Evolutionary conservation across 805 yeast species (phyloP), one percentile per base, ranked within the genome.

Genomic region (Candida qinlingensis): DNA sequence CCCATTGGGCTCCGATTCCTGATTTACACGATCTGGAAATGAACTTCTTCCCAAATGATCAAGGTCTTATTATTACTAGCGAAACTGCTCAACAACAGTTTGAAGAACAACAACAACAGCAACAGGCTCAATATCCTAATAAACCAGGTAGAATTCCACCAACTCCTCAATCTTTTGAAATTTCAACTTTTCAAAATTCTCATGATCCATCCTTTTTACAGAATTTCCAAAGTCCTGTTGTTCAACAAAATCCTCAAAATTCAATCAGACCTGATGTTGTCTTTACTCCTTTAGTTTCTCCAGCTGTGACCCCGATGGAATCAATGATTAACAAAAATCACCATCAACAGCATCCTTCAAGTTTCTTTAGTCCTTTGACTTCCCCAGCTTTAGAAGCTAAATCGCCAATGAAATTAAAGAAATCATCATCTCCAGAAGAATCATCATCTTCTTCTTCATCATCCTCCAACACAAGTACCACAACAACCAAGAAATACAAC

Each of bases 221-320:
- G 31, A 50, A 39, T 30, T 58, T 53, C 31, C 47, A 54, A 37
- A 57, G 60, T 10, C 60, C 60, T 13, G 42, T 45, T 4, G 28
- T 54, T 13, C 53, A 56, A 19, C 42, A 38, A 6, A 49, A 40
- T 11, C 8, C 45, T 6, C 47, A 47, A 3, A 51, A 47, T 10
- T 55, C 61, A 9, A 72, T 79, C 2, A 66, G 80, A 40, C 81
- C 84, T 1, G 83, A 79, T 51, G 79, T 78, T 44, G 78, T 78
- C 5, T 86, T 83, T 65, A 86, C 94, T 1, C 94, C 95, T 0
- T 70, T 86, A 51, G 78, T 83, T 2, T 83, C 91, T 2, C 95
- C 95, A 0, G 83, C 86, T 8, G 85, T 81, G 12, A 79, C 89
- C 3, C 89, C 89, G 1, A 57, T 75, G 57, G 88, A 68, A 31